A percentile compares a stretch with the other conserved stretches of the same genome.
These are phyloP conservation scores for Auricularia cornea DNA, from an alignment of 768 basidiomycete genomes.

Conservation along the genomic window DNA sequence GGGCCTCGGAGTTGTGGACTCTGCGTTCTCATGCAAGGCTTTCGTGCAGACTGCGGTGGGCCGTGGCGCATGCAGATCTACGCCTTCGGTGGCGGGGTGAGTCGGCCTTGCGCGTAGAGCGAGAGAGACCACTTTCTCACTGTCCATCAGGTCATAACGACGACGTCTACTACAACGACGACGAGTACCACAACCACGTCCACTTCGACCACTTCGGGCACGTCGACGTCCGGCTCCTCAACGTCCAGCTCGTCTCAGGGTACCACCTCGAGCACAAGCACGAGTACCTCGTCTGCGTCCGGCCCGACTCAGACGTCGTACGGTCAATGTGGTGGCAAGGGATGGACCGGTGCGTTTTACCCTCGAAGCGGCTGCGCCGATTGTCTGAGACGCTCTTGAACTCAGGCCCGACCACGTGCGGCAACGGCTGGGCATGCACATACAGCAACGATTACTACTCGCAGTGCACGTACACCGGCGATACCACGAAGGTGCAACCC, in stretches of 20 bases:
- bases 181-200: neutral
- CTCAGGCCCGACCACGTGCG: neutral
- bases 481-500: neutral
- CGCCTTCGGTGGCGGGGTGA: neutral
- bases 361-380: no score
- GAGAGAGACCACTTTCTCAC: no score
- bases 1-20: neutral
- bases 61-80: neutral
- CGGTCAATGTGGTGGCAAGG: constrained; percentile 3
- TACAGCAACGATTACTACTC: neutral
- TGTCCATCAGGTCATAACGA: neutral
- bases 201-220: neutral
- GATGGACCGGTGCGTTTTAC: neutral
- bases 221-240: neutral
- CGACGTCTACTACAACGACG: neutral
- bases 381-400: neutral
- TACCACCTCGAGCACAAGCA: neutral
- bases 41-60: neutral
- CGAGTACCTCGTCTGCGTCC: constrained; percentile 1
- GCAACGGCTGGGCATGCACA: neutral
- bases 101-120: no score
- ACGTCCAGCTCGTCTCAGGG: neutral
- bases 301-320: neutral
- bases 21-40: neutral
- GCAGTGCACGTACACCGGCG: neutral